Base-by-base conservation (phyloP, 805 yeast species). In the Blastobotrys americana region DNA sequence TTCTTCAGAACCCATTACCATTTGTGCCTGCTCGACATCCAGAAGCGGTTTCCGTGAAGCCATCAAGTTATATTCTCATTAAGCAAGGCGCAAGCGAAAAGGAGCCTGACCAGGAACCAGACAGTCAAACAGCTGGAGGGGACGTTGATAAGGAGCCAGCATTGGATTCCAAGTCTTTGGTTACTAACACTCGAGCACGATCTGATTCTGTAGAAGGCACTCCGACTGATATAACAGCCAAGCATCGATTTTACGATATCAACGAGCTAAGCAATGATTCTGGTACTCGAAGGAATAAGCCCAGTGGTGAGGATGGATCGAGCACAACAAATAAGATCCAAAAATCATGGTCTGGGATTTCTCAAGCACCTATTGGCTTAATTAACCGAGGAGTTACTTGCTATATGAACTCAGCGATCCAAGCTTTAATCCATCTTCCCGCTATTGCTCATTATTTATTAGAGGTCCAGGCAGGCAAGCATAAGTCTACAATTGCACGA, bases 301-400 rank as follows among this genome's bases (percentile, higher is more conserved):
- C 63, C 33, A 49, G 63, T 3, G 62, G 69, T 37, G 94, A 85
- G 58, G 69, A 67, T 39, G 95, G 95, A 2, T 72, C 86, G 1
- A 76, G 78, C 50, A 63, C 66, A 1, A 74, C 82, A 5, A 17
- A 17, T 4, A 70, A 85, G 44, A 80, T 87, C 23, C 58, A 67
- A 46, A 88, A 87, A 61, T 79, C 78, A 46, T 88, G 96, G 74
- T 65, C 74, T 43, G 60, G 53, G 8, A 19, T 67, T 10, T 61
- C 63, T 3, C 57, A 65, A 34, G 72, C 73, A 28, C 82, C 82
- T n/a, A 54, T 65, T 21, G 98, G 98, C 0, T 68, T 90, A 41
- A 64, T 84, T 41, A 90, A 90, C 63, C 89, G 83, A 54, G 97
- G 97, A 34, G 97, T 93, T 38, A 90, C 97, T 3, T 90, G 98